Evolutionary conservation across 495 filamentous ascomycete species (phyloP).

Genomic region (Lasiosphaeriaceae sp.): DNA sequence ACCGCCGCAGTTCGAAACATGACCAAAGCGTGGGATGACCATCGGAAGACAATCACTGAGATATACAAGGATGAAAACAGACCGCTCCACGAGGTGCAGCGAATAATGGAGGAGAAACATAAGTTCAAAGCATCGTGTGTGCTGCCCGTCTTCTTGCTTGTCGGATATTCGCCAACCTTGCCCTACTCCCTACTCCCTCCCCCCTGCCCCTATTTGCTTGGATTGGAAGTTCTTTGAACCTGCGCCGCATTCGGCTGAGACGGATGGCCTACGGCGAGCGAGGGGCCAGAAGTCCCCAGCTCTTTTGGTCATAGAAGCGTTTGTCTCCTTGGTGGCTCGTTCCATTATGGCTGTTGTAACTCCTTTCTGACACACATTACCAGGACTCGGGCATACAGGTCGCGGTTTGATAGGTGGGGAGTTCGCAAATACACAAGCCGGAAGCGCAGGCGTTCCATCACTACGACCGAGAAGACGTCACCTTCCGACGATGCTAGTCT

Average conservation of each 20-base stretch:
- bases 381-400: conserved; percentile 41
- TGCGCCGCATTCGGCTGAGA: too few relatives aligned
- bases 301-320: background rate
- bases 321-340: background rate
- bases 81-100: conserved; percentile 38
- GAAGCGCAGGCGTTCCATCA: conserved; percentile 19
- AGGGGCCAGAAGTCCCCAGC: too few relatives aligned
- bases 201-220: too few relatives aligned
- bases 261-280: too few relatives aligned
- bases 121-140: conserved; percentile 45
- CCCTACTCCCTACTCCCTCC: background rate
- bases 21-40: conserved; percentile 42
- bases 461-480: conserved; percentile 4
- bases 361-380: background rate
- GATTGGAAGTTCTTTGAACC: too few relatives aligned
- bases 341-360: background rate
- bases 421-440: conserved; percentile 43
- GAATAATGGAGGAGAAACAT: conserved; percentile 39
- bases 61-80: conserved; percentile 39
- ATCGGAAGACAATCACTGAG: conserved; percentile 33
- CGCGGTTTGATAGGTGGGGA: conserved; percentile 43
- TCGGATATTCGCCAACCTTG: background rate
- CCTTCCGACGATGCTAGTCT: conserved; percentile 1
- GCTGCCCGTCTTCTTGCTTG: background rate
- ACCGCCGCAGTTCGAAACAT: conserved; percentile 21